A percentile compares a stretch with the other conserved stretches of the same genome.
Evolutionary conservation across 768 basidiomycete species (phyloP).

Genomic region (Hemileccinum impolitum): DNA sequence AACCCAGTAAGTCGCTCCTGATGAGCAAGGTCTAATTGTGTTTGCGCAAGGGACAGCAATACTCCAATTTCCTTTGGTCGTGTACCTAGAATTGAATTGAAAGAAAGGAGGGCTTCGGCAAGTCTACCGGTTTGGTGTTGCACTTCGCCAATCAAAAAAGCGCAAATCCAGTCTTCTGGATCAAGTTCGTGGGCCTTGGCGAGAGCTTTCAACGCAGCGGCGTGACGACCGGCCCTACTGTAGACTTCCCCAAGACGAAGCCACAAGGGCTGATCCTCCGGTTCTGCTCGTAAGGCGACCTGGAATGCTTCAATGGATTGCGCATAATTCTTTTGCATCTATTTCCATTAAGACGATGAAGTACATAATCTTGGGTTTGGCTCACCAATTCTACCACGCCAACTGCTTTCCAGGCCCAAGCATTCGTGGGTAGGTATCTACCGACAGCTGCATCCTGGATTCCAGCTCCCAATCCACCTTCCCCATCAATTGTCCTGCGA

Average conservation of each 20-base stretch:
- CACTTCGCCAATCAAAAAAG: constrained; percentile 82
- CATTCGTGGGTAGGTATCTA: constrained; percentile 70
- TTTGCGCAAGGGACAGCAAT: constrained; percentile 64
- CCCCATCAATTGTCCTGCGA: constrained; percentile 86
- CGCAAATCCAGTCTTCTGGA: constrained; percentile 78
- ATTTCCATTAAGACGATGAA: constrained; percentile 1
- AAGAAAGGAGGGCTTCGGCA: constrained; percentile 67
- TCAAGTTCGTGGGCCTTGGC: constrained; percentile 67
- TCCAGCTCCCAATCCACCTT: constrained; percentile 72
- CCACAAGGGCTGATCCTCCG: constrained; percentile 82
- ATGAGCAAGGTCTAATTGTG: constrained; percentile 68
- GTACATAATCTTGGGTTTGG: constrained; percentile 8
- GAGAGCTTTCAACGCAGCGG: constrained; percentile 87
- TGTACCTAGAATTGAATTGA: constrained; percentile 50
- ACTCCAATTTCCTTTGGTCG: constrained; percentile 72
- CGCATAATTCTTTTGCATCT: constrained; percentile 68
- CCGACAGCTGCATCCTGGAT: constrained; percentile 38
- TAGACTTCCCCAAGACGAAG: constrained; percentile 91
- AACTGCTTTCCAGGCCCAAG: constrained; percentile 98
- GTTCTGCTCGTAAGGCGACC: constrained; percentile 75
- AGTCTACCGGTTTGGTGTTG: constrained; percentile 74
- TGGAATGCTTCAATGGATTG: constrained; percentile 83
- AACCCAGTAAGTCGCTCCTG: constrained; percentile 69
- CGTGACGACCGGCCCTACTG: constrained; percentile 79
- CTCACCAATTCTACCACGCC: constrained; percentile 89